A percentile compares a stretch with the other conserved stretches of the same genome.
These are phyloP conservation scores for Gremmenia infestans DNA, from an alignment of 2,329 filamentous ascomycete species.

Conservation along the genomic window DNA sequence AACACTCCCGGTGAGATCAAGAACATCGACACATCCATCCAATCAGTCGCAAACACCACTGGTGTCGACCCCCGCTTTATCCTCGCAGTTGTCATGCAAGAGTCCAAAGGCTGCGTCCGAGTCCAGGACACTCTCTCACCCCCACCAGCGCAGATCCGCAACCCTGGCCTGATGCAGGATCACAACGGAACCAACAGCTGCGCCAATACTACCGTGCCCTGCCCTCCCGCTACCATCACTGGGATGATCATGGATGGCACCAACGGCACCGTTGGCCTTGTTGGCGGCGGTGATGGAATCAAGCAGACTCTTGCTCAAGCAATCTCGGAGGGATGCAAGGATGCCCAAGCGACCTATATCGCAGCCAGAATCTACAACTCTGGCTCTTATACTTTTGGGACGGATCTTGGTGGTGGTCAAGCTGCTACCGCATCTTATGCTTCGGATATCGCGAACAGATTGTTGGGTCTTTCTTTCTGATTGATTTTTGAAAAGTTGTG, in stretches of 20 bases:
- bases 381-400: constrained; percentile 33
- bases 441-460: constrained; percentile 11
- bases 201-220: neutral
- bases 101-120: constrained; percentile 26
- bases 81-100: constrained; percentile 31
- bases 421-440: constrained; percentile 16
- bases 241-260: constrained; percentile 37
- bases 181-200: constrained; percentile 6
- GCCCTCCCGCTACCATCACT: constrained; percentile 5
- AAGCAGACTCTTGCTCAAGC: constrained; percentile 29
- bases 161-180: constrained; percentile 26
- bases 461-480: neutral
- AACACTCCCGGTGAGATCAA: constrained; percentile 3
- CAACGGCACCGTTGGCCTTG: constrained; percentile 25
- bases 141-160: neutral
- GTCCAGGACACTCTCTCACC: constrained; percentile 11
- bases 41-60: neutral
- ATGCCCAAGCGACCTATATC: constrained; percentile 28
- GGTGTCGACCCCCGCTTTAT: constrained; percentile 30
- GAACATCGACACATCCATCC: constrained; percentile 2
- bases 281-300: constrained; percentile 31
- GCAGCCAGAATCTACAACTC: constrained; percentile 39
- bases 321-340: constrained; percentile 10
- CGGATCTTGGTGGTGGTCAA: neutral
- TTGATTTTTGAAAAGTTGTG: neutral